Percentiles rank a stretch among this genome's conserved stretches.
Evolutionary conservation across 202 grass and related monocot species (phyloP).

Genomic region (Zoysia matrella): DNA sequence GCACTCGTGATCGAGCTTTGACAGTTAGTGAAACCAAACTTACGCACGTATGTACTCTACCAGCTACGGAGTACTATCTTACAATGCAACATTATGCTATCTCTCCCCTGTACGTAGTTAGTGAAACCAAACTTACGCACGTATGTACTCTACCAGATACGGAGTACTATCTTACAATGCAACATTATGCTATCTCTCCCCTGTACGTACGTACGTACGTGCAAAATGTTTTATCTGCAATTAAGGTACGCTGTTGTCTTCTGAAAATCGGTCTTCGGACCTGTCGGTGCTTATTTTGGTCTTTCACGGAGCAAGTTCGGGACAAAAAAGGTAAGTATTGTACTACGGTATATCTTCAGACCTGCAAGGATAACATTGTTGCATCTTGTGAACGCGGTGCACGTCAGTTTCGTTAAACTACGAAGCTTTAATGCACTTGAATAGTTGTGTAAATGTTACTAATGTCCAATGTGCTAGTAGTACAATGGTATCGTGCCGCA

Average conservation of each 20-base stretch:
- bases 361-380: not conserved
- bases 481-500: not conserved
- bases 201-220: not conserved
- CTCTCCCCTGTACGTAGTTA: not conserved
- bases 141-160: not conserved
- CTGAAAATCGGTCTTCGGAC: not conserved
- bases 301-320: not conserved
- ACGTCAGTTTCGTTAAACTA: not conserved
- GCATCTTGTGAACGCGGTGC: not conserved
- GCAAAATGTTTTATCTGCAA: constrained; percentile 17
- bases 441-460: not conserved
- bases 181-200: not conserved
- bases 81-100: too few relatives aligned
- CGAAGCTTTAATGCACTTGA: not conserved
- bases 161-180: not conserved
- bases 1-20: constrained; percentile 1
- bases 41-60: not conserved
- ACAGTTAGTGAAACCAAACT: constrained; percentile 24
- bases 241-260: not conserved
- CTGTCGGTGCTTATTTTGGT: not conserved
- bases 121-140: constrained; percentile 3
- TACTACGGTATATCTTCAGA: constrained; percentile 12
- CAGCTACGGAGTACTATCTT: too few relatives aligned
- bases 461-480: not conserved
- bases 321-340: not conserved